Evolutionary conservation across 2,329 filamentous ascomycete genomes (phyloP).

Genomic region (Sarocladiaceae sp.): DNA sequence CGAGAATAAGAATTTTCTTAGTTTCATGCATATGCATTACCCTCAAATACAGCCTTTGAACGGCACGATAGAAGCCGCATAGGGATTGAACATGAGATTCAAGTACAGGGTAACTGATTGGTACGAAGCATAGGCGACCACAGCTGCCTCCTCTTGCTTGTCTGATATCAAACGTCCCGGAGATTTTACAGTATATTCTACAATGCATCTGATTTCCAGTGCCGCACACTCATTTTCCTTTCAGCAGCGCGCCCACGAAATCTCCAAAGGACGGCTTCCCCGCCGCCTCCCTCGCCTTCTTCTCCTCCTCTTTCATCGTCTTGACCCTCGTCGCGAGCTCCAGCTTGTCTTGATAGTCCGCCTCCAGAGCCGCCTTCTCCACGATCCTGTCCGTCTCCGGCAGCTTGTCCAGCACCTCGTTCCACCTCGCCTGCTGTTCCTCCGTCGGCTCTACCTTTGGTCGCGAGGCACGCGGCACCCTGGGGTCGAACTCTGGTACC

Average conservation of each 20-base stretch:
- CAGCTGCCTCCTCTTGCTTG: too few species aligned
- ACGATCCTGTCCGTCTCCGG: conserved; percentile 51
- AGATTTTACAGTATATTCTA: too few species aligned
- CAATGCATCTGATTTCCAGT: neutral
- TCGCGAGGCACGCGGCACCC: conserved; percentile 34
- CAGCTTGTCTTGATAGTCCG: conserved; percentile 54
- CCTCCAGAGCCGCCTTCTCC: conserved; percentile 58
- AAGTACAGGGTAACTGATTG: too few species aligned
- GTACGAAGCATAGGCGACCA: too few species aligned
- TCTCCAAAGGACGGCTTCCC: conserved; percentile 23
- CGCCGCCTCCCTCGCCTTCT: conserved; percentile 46
- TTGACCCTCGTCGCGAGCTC: conserved; percentile 53
- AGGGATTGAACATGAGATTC: too few species aligned
- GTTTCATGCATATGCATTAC: too few species aligned
- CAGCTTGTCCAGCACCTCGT: conserved; percentile 51
- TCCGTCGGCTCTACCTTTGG: conserved; percentile 25
- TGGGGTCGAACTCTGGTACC: conserved; percentile 52
- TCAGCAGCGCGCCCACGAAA: conserved; percentile 17
- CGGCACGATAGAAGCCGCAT: too few species aligned
- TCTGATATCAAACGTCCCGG: too few species aligned
- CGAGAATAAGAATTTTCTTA: too few species aligned
- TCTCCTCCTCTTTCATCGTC: conserved; percentile 48
- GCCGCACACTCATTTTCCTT: neutral
- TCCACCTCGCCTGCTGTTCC: conserved; percentile 43
- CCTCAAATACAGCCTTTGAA: too few species aligned